A percentile compares a stretch with the other conserved stretches of the same genome.
Evolutionary conservation across 2,329 filamentous ascomycete genomes (phyloP).

Genomic region (Microdochium bolleyi): DNA sequence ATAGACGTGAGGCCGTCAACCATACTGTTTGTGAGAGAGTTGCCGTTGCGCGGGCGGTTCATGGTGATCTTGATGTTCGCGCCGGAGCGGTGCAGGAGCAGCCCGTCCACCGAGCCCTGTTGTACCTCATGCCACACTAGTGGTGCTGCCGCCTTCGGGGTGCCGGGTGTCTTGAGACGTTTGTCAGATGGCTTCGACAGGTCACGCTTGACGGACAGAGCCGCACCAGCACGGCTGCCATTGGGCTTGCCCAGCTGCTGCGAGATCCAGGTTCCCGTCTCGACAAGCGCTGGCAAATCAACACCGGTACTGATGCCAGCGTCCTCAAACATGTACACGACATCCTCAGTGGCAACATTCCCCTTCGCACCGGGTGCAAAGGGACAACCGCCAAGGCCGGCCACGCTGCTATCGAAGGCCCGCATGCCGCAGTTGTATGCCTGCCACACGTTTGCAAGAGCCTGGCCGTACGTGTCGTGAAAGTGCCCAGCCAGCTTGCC

Average conservation of each 20-base stretch:
- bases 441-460: constrained; percentile 73
- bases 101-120: constrained; percentile 3
- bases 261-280: constrained; percentile 66
- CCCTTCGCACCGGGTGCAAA: constrained; percentile 81
- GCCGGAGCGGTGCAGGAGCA: constrained; percentile 19
- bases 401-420: constrained; percentile 73
- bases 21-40: constrained; percentile 27
- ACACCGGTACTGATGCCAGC: constrained; percentile 70
- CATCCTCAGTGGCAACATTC: constrained; percentile 77
- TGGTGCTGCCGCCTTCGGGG: too few relatives aligned
- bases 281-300: constrained; percentile 55
- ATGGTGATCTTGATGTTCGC: constrained; percentile 13
- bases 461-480: constrained; percentile 83
- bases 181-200: not conserved
- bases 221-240: constrained; percentile 42
- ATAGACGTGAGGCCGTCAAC: constrained; percentile 19
- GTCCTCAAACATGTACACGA: constrained; percentile 71
- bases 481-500: constrained; percentile 46
- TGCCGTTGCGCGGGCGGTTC: constrained; percentile 27
- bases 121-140: too few relatives aligned
- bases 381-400: constrained; percentile 75
- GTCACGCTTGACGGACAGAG: constrained; percentile 14
- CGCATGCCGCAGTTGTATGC: constrained; percentile 70
- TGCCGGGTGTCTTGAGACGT: not conserved
- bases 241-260: constrained; percentile 53